phyloP scores from a whole-genome alignment of 192 early-diverging fungal genomes.

The Umbelopsis sp. region DNA sequence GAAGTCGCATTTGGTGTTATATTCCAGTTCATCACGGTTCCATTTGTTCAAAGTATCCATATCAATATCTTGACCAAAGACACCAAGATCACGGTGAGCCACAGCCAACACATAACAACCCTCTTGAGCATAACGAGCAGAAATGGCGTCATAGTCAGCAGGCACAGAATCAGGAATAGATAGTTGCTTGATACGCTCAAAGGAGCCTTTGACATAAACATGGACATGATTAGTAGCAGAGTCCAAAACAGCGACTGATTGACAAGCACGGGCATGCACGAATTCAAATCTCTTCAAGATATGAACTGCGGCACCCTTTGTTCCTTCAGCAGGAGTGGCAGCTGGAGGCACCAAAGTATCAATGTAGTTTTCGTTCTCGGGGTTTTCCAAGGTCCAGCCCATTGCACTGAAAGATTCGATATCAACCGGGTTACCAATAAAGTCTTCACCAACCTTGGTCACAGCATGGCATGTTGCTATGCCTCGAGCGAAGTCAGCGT shows the following conservation, averaged over 20 bases:
- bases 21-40: constrained; percentile 66
- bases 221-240: constrained; percentile 50
- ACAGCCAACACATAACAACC: constrained; percentile 84
- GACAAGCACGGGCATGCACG: constrained; percentile 73
- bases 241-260: constrained; percentile 71
- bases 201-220: constrained; percentile 80
- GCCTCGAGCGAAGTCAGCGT: constrained; percentile 36
- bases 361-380: constrained; percentile 32
- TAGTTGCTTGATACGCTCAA: constrained; percentile 67
- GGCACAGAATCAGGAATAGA: constrained; percentile 50
- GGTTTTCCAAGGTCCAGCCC: constrained; percentile 43
- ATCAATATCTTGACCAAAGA: constrained; percentile 42
- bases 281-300: constrained; percentile 77
- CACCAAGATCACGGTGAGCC: constrained; percentile 63
- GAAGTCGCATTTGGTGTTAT: constrained; percentile 41
- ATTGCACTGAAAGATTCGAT: constrained; percentile 76
- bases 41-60: constrained; percentile 34
- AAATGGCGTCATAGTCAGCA: constrained; percentile 52
- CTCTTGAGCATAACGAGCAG: constrained; percentile 62
- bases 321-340: constrained; percentile 28
- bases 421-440: constrained; percentile 71
- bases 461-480: constrained; percentile 71
- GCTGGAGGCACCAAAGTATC: constrained; percentile 54
- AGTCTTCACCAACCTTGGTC: constrained; percentile 51
- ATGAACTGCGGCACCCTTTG: constrained; percentile 39